Evolutionary conservation across 768 basidiomycete genomes (phyloP).

Genomic region (Suillus alpinus): DNA sequence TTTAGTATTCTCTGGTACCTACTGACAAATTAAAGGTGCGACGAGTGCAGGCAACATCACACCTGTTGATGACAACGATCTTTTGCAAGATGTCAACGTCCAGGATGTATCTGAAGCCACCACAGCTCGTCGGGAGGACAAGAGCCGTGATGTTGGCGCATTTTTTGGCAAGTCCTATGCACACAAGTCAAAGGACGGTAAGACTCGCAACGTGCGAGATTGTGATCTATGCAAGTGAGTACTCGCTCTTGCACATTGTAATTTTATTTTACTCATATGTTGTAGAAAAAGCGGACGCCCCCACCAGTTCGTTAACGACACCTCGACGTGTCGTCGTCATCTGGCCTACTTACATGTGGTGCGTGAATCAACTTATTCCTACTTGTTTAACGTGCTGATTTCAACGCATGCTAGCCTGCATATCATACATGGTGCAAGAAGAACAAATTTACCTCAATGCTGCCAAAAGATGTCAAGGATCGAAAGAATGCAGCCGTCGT

Average conservation of each 20-base stretch:
- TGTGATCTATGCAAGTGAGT: slow-evolving; percentile 4
- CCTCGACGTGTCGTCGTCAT: slow-evolving; percentile 2
- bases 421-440: slow-evolving; percentile 29
- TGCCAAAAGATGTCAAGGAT: slow-evolving; percentile 22
- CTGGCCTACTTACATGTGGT: background rate
- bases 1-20: no score
- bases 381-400: background rate
- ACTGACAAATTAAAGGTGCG: no score
- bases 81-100: slow-evolving; percentile 15
- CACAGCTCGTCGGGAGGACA: background rate
- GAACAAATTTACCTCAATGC: slow-evolving; percentile 28
- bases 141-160: background rate
- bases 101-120: background rate
- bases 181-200: background rate
- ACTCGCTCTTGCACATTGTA: background rate
- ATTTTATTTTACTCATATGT: background rate
- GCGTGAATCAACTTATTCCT: background rate
- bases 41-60: no score
- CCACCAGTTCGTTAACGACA: background rate
- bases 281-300: background rate
- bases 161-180: background rate
- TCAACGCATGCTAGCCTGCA: slow-evolving; percentile 6
- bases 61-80: slow-evolving; percentile 7
- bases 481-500: slow-evolving; percentile 13
- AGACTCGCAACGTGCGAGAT: background rate